Evolutionary conservation across 2,329 filamentous ascomycete species (phyloP), one percentile per base, ranked within the genome.

Genomic region (Cyphellophora attinorum): DNA sequence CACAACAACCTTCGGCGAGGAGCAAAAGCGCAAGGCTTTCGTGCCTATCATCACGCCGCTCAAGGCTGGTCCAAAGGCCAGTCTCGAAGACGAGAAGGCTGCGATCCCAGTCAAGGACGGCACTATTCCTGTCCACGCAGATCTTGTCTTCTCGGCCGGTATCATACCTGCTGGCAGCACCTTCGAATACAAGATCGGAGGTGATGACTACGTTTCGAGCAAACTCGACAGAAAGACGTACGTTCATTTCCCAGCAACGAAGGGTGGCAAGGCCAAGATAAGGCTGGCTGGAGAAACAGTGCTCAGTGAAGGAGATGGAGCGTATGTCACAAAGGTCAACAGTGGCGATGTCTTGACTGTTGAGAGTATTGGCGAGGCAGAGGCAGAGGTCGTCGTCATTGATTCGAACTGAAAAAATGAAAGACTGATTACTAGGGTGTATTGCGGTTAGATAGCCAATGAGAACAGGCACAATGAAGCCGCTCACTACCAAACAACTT

Each of bases 91-190:
- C 48, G 81, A 89, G 52, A 68, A 68, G 42, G 72, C 66, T 5
- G 79, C 74, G 1, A 68, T 75, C 42, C 76, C 82, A 0, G 60
- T 60, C 2, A 62, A 82, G 13, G 61, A 69, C 1, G 70, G 65
- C n/a, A 80, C 79, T 0, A 93, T 93, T 44, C 82, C 84, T 5
- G 79, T 93, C 36, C 81, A 93, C 54, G 81, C 85, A 8, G 85
- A 93, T 60, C 71, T 93, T 33, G 76, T 81, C 40, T 91, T 93
- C 83, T 76, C 74, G 21, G 85, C 85, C 0, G 79, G 77, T 5
- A 76, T 93, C 37, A 72, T 93, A 36, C 69, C 66, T 5, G 76
- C 81, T 0, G 68, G 70, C 17, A 67, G 67, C 51, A 69, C 60
- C 27, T 88, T 89, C 39, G 70, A 73, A 48, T 91, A 86, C 73